Conservation (phyloP, 768 basidiomycete species). For the Tricholoma sp. region DNA sequence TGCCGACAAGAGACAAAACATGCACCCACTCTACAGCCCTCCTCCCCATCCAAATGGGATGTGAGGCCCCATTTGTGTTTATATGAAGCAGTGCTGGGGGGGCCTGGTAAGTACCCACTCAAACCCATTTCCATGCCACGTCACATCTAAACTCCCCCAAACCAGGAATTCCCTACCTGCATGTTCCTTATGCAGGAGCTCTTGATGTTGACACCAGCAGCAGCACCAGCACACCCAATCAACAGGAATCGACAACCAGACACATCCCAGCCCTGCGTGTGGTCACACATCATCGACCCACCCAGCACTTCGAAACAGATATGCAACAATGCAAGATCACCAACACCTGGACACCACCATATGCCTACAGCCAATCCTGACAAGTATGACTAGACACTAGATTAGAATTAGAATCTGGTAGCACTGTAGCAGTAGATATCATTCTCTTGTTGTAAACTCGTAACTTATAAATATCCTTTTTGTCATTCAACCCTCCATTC, state of each 20-base stretch:
- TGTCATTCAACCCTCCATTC: neutral
- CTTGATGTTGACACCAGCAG: neutral
- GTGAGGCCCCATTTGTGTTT: neutral
- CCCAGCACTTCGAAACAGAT: neutral
- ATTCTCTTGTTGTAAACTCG: neutral
- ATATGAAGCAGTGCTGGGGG: neutral
- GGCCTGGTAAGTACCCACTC: neutral
- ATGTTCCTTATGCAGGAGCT: neutral
- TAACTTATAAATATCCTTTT: neutral
- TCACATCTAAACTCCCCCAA: neutral
- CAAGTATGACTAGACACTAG: neutral
- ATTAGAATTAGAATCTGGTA: neutral
- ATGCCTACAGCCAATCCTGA: neutral
- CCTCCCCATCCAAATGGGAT: neutral
- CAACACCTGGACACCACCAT: neutral
- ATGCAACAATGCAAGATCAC: neutral
- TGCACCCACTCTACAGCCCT: neutral
- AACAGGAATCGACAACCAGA: neutral
- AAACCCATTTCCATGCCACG: neutral
- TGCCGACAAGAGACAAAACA: slow-evolving; percentile 5
- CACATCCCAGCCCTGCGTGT: neutral
- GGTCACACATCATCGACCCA: neutral
- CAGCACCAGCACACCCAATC: neutral
- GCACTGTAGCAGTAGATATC: neutral
- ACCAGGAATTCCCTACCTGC: neutral